Conservation (phyloP, 257 asterid genomes). For the Salvia miltiorrhiza region DNA sequence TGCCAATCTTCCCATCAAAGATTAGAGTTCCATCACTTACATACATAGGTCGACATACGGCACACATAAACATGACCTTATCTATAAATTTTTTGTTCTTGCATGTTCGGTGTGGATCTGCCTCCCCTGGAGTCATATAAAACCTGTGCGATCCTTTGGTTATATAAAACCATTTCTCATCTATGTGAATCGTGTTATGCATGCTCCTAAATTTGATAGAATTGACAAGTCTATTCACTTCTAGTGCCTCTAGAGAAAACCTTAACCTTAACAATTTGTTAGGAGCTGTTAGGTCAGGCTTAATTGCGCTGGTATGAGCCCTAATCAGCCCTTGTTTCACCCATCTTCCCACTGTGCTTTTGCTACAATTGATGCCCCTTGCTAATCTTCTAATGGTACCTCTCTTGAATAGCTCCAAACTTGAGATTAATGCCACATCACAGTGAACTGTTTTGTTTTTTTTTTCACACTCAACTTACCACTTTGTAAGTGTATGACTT, state of each 20-base stretch:
- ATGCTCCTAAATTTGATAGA: neutral
- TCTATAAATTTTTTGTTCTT: neutral
- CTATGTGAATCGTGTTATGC: neutral
- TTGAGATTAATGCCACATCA: neutral
- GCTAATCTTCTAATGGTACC: neutral
- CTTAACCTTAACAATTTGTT: neutral
- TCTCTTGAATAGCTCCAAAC: neutral
- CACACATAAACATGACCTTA: neutral
- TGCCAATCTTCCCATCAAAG: neutral
- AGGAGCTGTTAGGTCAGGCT: neutral
- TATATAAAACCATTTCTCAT: neutral
- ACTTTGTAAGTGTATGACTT: neutral
- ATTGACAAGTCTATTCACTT: no score
- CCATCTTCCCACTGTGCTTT: neutral
- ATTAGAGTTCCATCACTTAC: neutral
- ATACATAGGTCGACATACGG: neutral
- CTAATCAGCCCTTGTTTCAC: neutral
- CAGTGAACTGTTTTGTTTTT: no score
- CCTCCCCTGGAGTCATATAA: neutral
- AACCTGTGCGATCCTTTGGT: neutral
- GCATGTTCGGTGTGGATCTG: neutral
- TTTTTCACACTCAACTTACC: neutral
- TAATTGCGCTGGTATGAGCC: neutral
- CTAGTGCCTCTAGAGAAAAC: neutral
- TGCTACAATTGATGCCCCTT: neutral